Base-by-base conservation (phyloP, 139 green algal species). In the Axilococcus clingmanii region DNA sequence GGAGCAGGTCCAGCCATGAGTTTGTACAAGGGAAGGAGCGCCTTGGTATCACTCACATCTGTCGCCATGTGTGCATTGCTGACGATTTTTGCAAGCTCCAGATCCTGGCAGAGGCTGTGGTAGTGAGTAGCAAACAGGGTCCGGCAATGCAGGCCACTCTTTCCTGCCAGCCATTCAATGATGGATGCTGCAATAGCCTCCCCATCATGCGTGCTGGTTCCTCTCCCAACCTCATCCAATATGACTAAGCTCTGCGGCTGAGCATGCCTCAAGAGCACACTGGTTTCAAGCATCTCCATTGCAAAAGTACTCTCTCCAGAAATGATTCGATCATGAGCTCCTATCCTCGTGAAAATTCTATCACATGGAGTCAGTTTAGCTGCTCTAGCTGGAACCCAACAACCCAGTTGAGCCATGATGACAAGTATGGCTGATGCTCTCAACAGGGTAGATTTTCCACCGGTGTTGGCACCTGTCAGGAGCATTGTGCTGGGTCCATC, bases 81-180 rank as follows among this genome's bases (percentile, higher is more conserved):
- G 37, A 72, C 51, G 29, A 46, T 5, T 19, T 19, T 19, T 15
- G 16, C n/a, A 15, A 49, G 14, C 5, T 30, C 33, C 4, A 46
- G 33, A 30, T 64, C 32, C 11, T 16, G 20, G 4, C 61, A 79
- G 11, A 95, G 72, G 46, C 80, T 77, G 30, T 89, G 82, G 68
- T 94, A 95, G 72, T 96, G 88, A 2, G 88, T 96, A 25, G 88
- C 83, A 61, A 96, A 96, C 16, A 96, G 72, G 16, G 59, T 61
- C 2, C 82, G 66, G 63, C 59, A 69, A 19, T 34, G n/a, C n/a
- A n/a, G n/a, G n/a, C n/a, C 33, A 36, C 24, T 25, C 2, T 24
- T 7, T 25, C 31, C n/a, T 3, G 61, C 30, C 25, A 69, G 42
- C 34, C 35, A 56, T 7, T 28, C 29, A 11, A 34, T 23, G 16